Evolutionary conservation across 2,329 filamentous ascomycete species (phyloP).

Genomic region (Fusarium tupiense): DNA sequence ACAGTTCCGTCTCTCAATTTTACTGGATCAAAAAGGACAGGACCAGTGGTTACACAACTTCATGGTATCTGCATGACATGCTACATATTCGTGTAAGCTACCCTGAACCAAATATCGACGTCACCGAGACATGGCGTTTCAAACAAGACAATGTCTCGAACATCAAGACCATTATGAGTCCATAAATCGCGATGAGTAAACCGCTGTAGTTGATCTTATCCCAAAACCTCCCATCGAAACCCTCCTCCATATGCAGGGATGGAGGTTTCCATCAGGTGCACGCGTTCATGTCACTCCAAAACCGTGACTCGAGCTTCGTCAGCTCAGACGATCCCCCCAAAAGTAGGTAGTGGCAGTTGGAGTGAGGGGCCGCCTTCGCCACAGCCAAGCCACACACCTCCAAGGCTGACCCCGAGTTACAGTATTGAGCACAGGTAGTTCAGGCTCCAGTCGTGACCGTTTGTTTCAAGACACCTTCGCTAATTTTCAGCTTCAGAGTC

Average conservation of each 20-base stretch:
- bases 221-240: not conserved
- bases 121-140: slow-evolving; percentile 16
- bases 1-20: not conserved
- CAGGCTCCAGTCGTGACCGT: slow-evolving; percentile 43
- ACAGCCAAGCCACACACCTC: slow-evolving; percentile 45
- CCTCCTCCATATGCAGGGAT: not conserved
- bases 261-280: slow-evolving; percentile 16
- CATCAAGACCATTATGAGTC: not conserved
- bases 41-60: not conserved
- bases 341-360: not conserved
- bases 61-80: not conserved
- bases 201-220: not conserved
- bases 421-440: slow-evolving; percentile 38
- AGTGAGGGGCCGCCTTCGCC: slow-evolving; percentile 36
- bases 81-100: not conserved
- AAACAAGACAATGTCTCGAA: slow-evolving; percentile 3
- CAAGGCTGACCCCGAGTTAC: slow-evolving; percentile 45
- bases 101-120: slow-evolving; percentile 22
- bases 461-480: slow-evolving; percentile 38
- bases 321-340: slow-evolving; percentile 17
- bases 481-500: slow-evolving; percentile 26
- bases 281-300: slow-evolving; percentile 34
- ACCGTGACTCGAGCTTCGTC: slow-evolving; percentile 34
- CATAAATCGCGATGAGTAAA: not conserved
- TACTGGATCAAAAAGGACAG: not conserved